phyloP scores from a whole-genome alignment of 306 rosid species.

The Acacia melanoxylon region DNA sequence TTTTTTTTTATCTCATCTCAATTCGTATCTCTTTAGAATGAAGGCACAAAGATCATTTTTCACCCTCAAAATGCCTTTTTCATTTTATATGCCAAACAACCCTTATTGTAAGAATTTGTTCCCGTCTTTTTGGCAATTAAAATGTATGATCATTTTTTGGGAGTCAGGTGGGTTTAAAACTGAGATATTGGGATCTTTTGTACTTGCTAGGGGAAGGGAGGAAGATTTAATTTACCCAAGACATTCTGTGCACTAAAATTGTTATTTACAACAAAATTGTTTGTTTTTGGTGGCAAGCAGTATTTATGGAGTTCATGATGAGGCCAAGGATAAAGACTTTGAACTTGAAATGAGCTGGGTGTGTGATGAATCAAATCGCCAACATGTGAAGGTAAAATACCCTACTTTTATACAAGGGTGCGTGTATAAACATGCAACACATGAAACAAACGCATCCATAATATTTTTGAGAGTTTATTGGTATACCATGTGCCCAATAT shows the following conservation, averaged over 20 bases:
- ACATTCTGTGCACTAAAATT: neutral
- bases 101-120: neutral
- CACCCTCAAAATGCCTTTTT: neutral
- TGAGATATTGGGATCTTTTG: neutral
- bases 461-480: neutral
- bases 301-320: conserved; percentile 95
- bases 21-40: neutral
- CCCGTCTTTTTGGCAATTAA: neutral
- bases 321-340: conserved; percentile 95
- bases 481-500: conserved; percentile 7
- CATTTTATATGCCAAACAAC: neutral
- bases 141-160: neutral
- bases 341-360: conserved; percentile 99
- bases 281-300: conserved; percentile 38
- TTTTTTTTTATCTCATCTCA: neutral
- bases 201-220: neutral
- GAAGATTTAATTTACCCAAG: neutral
- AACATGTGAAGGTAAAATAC: conserved; percentile 73
- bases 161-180: neutral
- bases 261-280: conserved; percentile 8
- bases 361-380: conserved; percentile 94
- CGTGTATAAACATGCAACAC: neutral
- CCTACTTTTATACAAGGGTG: neutral
- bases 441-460: neutral
- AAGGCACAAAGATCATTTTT: neutral